phyloP scores from a whole-genome alignment of 2,329 filamentous ascomycete species.

The Diaporthe batatas region DNA sequence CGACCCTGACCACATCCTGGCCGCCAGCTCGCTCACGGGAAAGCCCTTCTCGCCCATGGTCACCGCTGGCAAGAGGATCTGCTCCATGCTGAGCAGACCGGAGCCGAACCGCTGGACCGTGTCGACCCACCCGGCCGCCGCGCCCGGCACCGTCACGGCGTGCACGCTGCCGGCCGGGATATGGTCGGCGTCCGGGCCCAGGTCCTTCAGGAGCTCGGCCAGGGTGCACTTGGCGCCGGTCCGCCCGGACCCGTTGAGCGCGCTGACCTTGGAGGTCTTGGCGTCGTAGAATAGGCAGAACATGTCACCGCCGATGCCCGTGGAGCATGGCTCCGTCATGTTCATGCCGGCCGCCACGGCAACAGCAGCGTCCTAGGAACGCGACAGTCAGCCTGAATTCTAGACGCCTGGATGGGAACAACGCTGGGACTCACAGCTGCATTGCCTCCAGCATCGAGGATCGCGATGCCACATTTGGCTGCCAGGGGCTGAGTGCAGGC shows the following conservation, averaged over 20 bases:
- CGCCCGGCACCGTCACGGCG: conserved; percentile 88
- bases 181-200: conserved; percentile 66
- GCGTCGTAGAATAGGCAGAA: conserved; percentile 95
- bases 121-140: conserved; percentile 94
- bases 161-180: conserved; percentile 85
- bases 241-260: conserved; percentile 94
- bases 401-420: neutral
- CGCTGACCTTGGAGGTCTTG: conserved; percentile 82
- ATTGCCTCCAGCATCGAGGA: conserved; percentile 91
- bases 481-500: conserved; percentile 91
- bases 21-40: conserved; percentile 85
- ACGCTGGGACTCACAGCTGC: conserved; percentile 77
- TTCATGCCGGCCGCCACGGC: conserved; percentile 94
- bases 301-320: conserved; percentile 97
- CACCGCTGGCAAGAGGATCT: conserved; percentile 87
- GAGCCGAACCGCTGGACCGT: conserved; percentile 90
- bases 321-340: conserved; percentile 91
- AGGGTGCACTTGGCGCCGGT: conserved; percentile 78
- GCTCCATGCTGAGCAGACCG: conserved; percentile 80
- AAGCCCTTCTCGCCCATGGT: conserved; percentile 89
- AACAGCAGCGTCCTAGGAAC: conserved; percentile 86
- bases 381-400: conserved; percentile 35
- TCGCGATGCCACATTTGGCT: conserved; percentile 85
- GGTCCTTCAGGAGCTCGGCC: conserved; percentile 76
- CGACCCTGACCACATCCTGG: conserved; percentile 77